Evolutionary conservation across 441 rosid genomes (phyloP).

Genomic region (Syzygium syzygioides): DNA sequence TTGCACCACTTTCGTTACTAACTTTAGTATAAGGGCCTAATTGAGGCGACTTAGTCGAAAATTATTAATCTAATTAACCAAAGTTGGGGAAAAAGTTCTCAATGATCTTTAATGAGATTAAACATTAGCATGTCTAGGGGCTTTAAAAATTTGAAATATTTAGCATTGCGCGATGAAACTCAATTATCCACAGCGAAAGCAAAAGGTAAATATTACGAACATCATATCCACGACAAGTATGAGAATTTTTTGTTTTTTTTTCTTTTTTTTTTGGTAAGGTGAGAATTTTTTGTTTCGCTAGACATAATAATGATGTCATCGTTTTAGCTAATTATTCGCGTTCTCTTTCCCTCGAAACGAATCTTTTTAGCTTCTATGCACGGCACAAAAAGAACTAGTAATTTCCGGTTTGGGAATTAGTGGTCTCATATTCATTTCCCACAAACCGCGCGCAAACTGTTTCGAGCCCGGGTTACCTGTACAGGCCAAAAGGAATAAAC

Average conservation of each 20-base stretch:
- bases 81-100: not conserved
- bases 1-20: not conserved
- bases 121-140: not conserved
- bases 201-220: not conserved
- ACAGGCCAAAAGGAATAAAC: not conserved
- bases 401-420: not conserved
- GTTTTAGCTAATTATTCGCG: not conserved
- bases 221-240: not conserved
- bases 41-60: not conserved
- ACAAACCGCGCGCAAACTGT: not conserved
- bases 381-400: not conserved
- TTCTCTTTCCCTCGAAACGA: not conserved
- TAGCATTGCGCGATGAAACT: no score
- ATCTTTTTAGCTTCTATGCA: not conserved
- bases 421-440: not conserved
- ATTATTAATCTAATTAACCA: not conserved
- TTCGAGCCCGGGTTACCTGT: rapidly evolving
- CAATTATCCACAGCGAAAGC: not conserved
- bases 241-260: not conserved
- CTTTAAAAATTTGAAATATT: not conserved
- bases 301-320: no score
- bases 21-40: not conserved
- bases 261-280: no score
- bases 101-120: not conserved
- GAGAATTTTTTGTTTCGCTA: not conserved